Evolutionary conservation across 2,329 filamentous ascomycete genomes (phyloP).

Genomic region (Botrytis paeoniae): DNA sequence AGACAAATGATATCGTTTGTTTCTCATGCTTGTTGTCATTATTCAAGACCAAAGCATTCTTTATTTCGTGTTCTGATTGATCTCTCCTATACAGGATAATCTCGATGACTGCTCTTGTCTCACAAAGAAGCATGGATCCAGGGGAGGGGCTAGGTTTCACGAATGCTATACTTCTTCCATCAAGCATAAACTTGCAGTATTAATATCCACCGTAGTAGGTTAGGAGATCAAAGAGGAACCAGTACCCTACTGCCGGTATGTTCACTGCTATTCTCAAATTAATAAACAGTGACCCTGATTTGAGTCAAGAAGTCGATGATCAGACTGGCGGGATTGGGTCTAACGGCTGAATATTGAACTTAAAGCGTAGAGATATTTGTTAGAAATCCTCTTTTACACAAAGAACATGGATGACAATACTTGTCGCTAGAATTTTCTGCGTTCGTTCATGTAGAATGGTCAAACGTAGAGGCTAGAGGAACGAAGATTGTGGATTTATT

Average conservation of each 20-base stretch:
- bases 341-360: background rate
- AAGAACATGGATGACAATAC: background rate
- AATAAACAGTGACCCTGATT: background rate
- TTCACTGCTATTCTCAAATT: background rate
- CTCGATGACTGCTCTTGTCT: background rate
- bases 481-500: too few relatives aligned
- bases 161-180: background rate
- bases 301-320: background rate
- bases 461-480: background rate
- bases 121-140: background rate
- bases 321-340: background rate
- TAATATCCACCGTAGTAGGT: background rate
- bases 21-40: too few relatives aligned
- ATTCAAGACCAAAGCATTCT: too few relatives aligned
- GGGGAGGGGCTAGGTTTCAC: background rate
- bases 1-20: too few relatives aligned
- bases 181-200: background rate
- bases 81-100: background rate
- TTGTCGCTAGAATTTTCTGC: rapidly evolving
- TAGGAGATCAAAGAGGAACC: rapidly evolving
- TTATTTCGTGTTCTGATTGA: too few relatives aligned
- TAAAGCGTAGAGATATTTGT: background rate
- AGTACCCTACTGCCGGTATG: background rate
- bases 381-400: background rate
- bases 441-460: too few relatives aligned